These are phyloP conservation scores for Artemisia tridentata DNA, from an alignment of 129 eudicot species.

Conservation along the genomic window DNA sequence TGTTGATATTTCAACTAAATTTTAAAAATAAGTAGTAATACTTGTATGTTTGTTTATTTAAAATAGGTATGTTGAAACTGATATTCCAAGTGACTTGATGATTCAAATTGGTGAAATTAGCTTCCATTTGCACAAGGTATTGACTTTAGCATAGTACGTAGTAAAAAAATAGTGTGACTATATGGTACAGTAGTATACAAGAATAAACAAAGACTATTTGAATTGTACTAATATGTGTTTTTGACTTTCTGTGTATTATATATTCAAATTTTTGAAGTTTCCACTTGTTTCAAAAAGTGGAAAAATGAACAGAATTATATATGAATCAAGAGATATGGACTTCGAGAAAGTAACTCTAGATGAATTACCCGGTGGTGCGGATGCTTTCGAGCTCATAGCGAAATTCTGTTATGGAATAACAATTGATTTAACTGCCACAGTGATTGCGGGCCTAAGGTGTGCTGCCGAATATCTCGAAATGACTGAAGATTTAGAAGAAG, in stretches of 20 bases:
- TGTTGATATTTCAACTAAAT: background rate
- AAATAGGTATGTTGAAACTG: slow-evolving; percentile 70
- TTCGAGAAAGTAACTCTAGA: slow-evolving; percentile 50
- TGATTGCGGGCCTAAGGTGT: slow-evolving; percentile 74
- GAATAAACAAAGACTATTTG: background rate
- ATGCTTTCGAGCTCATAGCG: slow-evolving; percentile 79
- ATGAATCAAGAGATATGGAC: slow-evolving; percentile 62
- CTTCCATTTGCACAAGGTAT: slow-evolving; percentile 94
- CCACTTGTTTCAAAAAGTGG: slow-evolving; percentile 87
- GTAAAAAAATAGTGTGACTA: background rate
- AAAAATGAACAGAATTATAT: slow-evolving; percentile 65
- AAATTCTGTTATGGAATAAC: slow-evolving; percentile 86
- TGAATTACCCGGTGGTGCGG: slow-evolving; percentile 83
- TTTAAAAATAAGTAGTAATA: background rate
- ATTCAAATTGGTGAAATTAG: slow-evolving; percentile 74
- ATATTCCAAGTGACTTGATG: slow-evolving; percentile 86
- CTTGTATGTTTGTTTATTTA: background rate
- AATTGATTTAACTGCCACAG: slow-evolving; percentile 66
- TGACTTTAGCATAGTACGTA: slow-evolving; percentile 11
- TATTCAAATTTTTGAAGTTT: slow-evolving; percentile 35
- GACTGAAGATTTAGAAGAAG: slow-evolving; percentile 98
- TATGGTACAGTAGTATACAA: no score
- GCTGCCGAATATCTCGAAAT: slow-evolving; percentile 91
- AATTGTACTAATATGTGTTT: slow-evolving; percentile 6
- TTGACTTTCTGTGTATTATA: slow-evolving; percentile 5